Evolutionary conservation across 306 rosid species (phyloP), one percentile per base, ranked within the genome.

Genomic region (Albizia julibrissin): DNA sequence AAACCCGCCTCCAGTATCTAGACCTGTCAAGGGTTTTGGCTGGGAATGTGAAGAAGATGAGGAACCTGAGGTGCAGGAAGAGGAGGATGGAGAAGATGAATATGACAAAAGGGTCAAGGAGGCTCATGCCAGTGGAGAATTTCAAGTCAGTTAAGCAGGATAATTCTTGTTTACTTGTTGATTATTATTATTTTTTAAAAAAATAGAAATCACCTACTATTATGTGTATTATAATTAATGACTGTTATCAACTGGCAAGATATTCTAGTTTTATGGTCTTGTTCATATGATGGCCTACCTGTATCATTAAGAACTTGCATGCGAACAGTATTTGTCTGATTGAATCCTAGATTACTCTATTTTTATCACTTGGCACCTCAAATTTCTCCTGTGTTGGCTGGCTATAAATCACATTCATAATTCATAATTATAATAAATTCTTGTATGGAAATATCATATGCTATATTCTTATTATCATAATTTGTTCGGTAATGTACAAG

Each of bases 51-150:
- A 88, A 72, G 97, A 89, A 10, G 65, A 85, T 0, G 88, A 87
- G 3, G 89, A 52, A 5, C 88, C 75, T 31, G 81, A 70, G 16
- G 80, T 62, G 37, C 89, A 87, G 79, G 91, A 76, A 22, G 93
- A 86, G 59, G 92, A 84, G 46, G 86, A 85, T 19, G 92, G 86
- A 12, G 92, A 91, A 81, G 93, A 89, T 8, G 95, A 91, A 85
- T 91, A 91, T 34, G 95, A 89, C 81, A 89, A 86, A 79, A 85
- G 90, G 83, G 95, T 88, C 72, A 91, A 85, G 79, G 93, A 91
- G 88, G 93, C 85, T 81, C 93, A 86, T 81, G 93, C 91, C 56
- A 91, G 95, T 86, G 93, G 95, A 72, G 93, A 89, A 87, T 91
- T 89, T 70, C 87, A 85, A 34, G 76, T 85, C 71, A 91, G 80